phyloP scores from a whole-genome alignment of 768 basidiomycete species.

The Agaricus subrufescens region DNA sequence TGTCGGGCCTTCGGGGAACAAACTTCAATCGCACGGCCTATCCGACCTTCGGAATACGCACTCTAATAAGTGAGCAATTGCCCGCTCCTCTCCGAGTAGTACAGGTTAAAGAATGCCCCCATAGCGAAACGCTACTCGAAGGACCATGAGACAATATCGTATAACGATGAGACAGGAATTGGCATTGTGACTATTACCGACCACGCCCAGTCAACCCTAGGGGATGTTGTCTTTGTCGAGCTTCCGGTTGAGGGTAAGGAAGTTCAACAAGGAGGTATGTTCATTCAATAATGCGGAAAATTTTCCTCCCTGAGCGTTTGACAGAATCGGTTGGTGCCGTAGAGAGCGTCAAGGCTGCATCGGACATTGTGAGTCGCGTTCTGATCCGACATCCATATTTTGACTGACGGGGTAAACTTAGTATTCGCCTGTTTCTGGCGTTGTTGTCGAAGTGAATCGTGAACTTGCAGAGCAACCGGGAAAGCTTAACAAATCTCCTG shows the following conservation, averaged over 20 bases:
- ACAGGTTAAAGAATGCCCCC: neutral
- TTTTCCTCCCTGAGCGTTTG: neutral
- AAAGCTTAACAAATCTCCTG: conserved; percentile 84
- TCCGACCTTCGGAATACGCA: conserved; percentile 32
- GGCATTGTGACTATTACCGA: conserved; percentile 86
- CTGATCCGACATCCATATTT: neutral
- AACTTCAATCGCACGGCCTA: conserved; percentile 17
- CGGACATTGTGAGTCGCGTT: conserved; percentile 66
- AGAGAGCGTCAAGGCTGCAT: conserved; percentile 95
- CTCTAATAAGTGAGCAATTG: conserved; percentile 54
- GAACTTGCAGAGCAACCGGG: conserved; percentile 61
- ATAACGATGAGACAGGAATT: conserved; percentile 70
- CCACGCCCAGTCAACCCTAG: conserved; percentile 87
- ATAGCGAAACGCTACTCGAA: conserved; percentile 75
- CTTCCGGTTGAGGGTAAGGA: conserved; percentile 62
- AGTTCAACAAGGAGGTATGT: conserved; percentile 72
- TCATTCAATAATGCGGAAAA: neutral
- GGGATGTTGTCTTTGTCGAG: conserved; percentile 98
- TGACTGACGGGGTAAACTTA: conserved; percentile 24
- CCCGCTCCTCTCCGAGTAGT: neutral
- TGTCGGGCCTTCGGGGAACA: conserved; percentile 16
- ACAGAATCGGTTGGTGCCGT: conserved; percentile 86
- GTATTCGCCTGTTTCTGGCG: conserved; percentile 93
- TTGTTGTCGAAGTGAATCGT: conserved; percentile 75
- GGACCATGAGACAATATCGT: conserved; percentile 85